These are phyloP conservation scores for Colletotrichum eremochloae DNA, from an alignment of 2,329 filamentous ascomycete genomes.

Conservation along the genomic window DNA sequence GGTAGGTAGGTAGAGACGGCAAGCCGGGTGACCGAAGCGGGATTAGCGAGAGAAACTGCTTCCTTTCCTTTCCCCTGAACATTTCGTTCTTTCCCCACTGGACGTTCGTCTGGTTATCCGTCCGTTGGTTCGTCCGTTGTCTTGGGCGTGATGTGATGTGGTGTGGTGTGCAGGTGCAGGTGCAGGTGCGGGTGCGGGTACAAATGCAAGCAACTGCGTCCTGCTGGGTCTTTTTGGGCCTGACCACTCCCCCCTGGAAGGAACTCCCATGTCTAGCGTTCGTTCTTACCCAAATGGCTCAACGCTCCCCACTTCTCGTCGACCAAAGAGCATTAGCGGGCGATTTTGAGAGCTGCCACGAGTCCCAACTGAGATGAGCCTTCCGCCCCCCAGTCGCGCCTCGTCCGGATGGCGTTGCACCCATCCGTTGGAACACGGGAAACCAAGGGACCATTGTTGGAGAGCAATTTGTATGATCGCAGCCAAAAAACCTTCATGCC, in stretches of 20 bases:
- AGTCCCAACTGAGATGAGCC: conserved; percentile 23
- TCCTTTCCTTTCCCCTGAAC: background rate
- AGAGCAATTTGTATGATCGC: background rate
- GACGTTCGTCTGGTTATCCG: background rate
- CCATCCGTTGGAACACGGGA: conserved; percentile 20
- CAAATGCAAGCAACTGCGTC: background rate
- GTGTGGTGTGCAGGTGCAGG: background rate
- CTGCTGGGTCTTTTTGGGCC: background rate
- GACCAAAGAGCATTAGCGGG: conserved; percentile 32
- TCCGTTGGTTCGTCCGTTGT: no score
- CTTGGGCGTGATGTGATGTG: background rate
- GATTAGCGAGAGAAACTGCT: conserved; percentile 20
- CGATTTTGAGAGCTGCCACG: conserved; percentile 13
- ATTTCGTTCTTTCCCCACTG: conserved; percentile 1
- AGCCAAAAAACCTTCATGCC: background rate
- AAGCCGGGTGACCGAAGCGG: conserved; percentile 1
- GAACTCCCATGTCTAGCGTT: conserved; percentile 23
- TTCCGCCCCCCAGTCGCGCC: conserved; percentile 21
- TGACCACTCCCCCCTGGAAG: background rate
- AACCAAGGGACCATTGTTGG: background rate
- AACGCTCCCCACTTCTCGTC: conserved; percentile 14
- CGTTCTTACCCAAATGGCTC: conserved; percentile 20
- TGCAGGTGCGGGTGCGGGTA: background rate
- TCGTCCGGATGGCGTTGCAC: conserved; percentile 19
- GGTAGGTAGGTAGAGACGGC: background rate